Percentiles rank a stretch among this genome's conserved stretches.
Evolutionary conservation across 176 grass and related monocot genomes (phyloP).

Genomic region (Carex scoparia): DNA sequence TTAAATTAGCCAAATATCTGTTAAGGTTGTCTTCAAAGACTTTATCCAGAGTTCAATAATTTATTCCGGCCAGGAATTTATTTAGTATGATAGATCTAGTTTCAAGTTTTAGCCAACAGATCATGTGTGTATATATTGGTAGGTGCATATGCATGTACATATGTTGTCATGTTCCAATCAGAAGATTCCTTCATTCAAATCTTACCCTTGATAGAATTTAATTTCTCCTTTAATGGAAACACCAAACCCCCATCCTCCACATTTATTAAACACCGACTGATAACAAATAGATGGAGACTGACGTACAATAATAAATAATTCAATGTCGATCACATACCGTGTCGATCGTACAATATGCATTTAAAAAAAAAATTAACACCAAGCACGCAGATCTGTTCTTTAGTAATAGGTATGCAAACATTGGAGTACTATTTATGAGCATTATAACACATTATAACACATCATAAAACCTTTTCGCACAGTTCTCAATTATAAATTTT

Average conservation of each 20-base stretch:
- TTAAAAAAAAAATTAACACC: not conserved
- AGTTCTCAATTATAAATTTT: not conserved
- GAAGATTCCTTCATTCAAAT: not conserved
- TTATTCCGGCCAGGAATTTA: not conserved
- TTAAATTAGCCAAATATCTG: not conserved
- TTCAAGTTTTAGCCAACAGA: not conserved
- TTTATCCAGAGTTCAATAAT: not conserved
- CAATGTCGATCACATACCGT: not conserved
- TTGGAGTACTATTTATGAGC: not conserved
- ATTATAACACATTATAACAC: too few species aligned
- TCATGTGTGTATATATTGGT: not conserved
- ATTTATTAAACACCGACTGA: not conserved
- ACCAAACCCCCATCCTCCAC: not conserved
- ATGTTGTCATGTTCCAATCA: not conserved
- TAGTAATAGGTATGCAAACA: not conserved
- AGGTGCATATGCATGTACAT: not conserved
- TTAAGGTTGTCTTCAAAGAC: not conserved
- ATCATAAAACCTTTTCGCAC: conserved; percentile 14
- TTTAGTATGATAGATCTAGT: too few species aligned
- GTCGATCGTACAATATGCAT: conserved; percentile 6
- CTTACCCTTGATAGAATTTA: not conserved
- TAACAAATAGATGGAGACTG: not conserved
- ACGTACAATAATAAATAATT: not conserved
- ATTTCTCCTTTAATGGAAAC: conserved; percentile 7
- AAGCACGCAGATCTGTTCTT: not conserved